A percentile compares a stretch with the other conserved stretches of the same genome.
Evolutionary conservation across 495 filamentous ascomycete species (phyloP).

Genomic region (Penicillium roqueforti): DNA sequence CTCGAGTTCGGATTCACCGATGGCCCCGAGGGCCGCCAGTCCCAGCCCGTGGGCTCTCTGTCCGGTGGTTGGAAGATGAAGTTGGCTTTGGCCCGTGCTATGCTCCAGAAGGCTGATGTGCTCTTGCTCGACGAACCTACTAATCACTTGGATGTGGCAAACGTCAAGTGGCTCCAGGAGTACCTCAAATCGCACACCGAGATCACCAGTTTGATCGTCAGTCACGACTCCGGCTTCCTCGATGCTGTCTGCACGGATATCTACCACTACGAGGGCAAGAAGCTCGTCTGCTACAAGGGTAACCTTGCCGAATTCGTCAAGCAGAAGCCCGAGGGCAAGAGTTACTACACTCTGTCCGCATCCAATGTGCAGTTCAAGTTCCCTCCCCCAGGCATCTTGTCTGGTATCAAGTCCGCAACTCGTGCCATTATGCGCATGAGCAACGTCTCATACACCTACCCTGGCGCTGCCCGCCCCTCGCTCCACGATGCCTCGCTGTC

Average conservation of each 20-base stretch:
- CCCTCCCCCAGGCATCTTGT: constrained; percentile 88
- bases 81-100: constrained; percentile 90
- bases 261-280: constrained; percentile 98
- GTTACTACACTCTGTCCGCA: constrained; percentile 94
- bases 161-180: constrained; percentile 91
- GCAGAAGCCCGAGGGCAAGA: constrained; percentile 91
- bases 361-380: constrained; percentile 95
- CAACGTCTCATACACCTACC: constrained; percentile 86
- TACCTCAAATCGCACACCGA: constrained; percentile 95
- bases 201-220: constrained; percentile 96
- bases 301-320: constrained; percentile 93
- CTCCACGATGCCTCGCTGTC: constrained; percentile 81
- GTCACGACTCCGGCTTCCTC: constrained; percentile 95
- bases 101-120: constrained; percentile 95
- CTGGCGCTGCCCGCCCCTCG: constrained; percentile 77
- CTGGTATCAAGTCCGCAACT: constrained; percentile 91
- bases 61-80: constrained; percentile 99
- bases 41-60: constrained; percentile 82
- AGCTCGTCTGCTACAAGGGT: constrained; percentile 89
- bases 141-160: constrained; percentile 95
- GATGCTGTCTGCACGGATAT: constrained; percentile 98
- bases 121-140: constrained; percentile 97
- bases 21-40: constrained; percentile 82
- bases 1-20: constrained; percentile 89
- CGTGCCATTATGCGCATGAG: constrained; percentile 94